phyloP scores from a whole-genome alignment of 2,329 filamentous ascomycete genomes.

The Lachnellula subtilissima region DNA sequence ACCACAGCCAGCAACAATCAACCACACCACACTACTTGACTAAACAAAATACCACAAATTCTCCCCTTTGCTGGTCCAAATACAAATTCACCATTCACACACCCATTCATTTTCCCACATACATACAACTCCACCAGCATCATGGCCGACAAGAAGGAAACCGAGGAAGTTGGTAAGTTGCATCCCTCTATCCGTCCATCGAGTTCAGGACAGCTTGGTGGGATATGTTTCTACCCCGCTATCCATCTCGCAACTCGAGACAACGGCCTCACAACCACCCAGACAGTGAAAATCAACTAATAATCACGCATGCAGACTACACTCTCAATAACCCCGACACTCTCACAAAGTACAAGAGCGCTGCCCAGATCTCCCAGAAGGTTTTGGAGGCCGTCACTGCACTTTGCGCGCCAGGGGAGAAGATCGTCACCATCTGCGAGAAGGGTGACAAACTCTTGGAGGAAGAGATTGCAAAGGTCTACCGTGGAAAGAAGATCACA shows the following conservation, averaged over 20 bases:
- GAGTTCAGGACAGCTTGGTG: slow-evolving; percentile 14
- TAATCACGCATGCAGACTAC: slow-evolving; percentile 58
- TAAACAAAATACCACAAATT: not conserved
- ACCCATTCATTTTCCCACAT: not conserved
- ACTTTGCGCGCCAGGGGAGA: slow-evolving; percentile 75
- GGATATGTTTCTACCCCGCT: slow-evolving; percentile 29
- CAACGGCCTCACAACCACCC: not conserved
- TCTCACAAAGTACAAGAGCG: slow-evolving; percentile 98
- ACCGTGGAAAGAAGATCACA: slow-evolving; percentile 93
- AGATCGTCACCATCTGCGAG: slow-evolving; percentile 91
- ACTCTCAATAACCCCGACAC: slow-evolving; percentile 88
- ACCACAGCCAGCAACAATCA: too few relatives aligned
- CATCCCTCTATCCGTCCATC: slow-evolving; percentile 25
- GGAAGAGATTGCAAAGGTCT: slow-evolving; percentile 91
- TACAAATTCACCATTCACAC: not conserved
- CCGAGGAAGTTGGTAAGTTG: slow-evolving; percentile 37
- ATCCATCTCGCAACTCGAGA: slow-evolving; percentile 13
- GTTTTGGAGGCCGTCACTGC: slow-evolving; percentile 79
- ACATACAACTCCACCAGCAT: slow-evolving; percentile 14
- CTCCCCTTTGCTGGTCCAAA: not conserved
- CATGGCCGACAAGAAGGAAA: slow-evolving; percentile 40
- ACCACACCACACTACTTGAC: not conserved
- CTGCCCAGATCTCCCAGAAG: slow-evolving; percentile 91
- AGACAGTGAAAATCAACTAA: slow-evolving; percentile 10
- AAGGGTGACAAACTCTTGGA: slow-evolving; percentile 92